These are phyloP conservation scores for Didymellaceae sp. DNA, from an alignment of 2,329 filamentous ascomycete genomes.

Conservation along the genomic window DNA sequence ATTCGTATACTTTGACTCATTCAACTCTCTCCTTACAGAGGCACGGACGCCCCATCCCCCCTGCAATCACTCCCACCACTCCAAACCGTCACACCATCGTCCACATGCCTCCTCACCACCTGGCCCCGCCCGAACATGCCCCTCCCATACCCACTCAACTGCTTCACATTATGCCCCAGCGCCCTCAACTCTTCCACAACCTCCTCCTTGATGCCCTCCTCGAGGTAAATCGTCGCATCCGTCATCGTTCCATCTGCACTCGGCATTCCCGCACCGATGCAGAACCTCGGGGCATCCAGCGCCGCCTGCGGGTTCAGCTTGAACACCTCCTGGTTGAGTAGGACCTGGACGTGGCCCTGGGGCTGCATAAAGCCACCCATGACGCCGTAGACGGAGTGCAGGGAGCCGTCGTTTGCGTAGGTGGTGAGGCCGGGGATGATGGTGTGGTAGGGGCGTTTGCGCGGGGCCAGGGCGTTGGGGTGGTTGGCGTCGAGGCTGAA, in stretches of 20 bases:
- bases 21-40: constrained; percentile 37
- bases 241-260: constrained; percentile 62
- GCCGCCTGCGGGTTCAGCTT: constrained; percentile 83
- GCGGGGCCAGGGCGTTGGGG: constrained; percentile 79
- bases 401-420: constrained; percentile 72
- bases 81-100: constrained; percentile 78
- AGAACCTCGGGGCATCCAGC: constrained; percentile 89
- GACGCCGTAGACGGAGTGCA: constrained; percentile 90
- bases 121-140: constrained; percentile 84
- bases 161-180: constrained; percentile 75
- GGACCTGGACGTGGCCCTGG: constrained; percentile 91
- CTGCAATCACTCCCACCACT: constrained; percentile 88
- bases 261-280: constrained; percentile 77
- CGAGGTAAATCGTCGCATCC: constrained; percentile 74
- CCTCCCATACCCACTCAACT: constrained; percentile 70
- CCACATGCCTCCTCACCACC: constrained; percentile 78
- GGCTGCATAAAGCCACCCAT: constrained; percentile 99
- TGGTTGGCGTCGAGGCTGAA: constrained; percentile 76
- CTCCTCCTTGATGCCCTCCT: constrained; percentile 78
- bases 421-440: constrained; percentile 95
- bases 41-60: constrained; percentile 78
- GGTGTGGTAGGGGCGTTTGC: constrained; percentile 94
- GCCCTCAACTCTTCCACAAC: constrained; percentile 70
- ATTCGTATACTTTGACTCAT: too few species aligned
- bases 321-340: constrained; percentile 87